A percentile compares a stretch with the other conserved stretches of the same genome.
Conservation (phyloP, 768 basidiomycete species). For the Podaxis pistillaris region DNA sequence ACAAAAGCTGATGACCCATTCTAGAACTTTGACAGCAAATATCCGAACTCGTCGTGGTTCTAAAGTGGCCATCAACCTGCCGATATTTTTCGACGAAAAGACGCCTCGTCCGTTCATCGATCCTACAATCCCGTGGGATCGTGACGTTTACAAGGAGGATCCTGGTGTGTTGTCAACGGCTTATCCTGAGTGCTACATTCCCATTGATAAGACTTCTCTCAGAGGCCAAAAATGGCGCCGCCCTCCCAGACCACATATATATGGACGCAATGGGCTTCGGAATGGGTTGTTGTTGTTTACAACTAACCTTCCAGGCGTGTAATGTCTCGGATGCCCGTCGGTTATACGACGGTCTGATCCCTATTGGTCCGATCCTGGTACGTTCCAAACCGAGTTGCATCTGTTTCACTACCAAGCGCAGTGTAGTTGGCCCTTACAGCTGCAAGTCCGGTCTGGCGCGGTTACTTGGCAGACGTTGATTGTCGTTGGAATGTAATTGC, state of each 20-base stretch:
- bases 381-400: slow-evolving; percentile 20
- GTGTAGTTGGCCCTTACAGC: slow-evolving; percentile 87
- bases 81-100: slow-evolving; percentile 83
- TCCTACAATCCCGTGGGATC: slow-evolving; percentile 87
- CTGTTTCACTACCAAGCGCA: slow-evolving; percentile 4
- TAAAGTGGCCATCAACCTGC: slow-evolving; percentile 94
- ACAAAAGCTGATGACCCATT: slow-evolving; percentile 11
- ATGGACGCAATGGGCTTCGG: slow-evolving; percentile 99
- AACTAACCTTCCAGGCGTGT: slow-evolving; percentile 96
- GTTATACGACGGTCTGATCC: slow-evolving; percentile 95
- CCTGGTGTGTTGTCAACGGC: slow-evolving; percentile 47
- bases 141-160: slow-evolving; percentile 83
- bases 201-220: slow-evolving; percentile 10
- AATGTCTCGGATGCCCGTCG: slow-evolving; percentile 89
- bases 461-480: slow-evolving; percentile 94
- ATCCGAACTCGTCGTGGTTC: slow-evolving; percentile 88
- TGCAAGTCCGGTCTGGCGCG: slow-evolving; percentile 92
- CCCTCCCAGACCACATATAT: slow-evolving; percentile 88
- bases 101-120: slow-evolving; percentile 92
- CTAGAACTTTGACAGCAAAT: slow-evolving; percentile 95
- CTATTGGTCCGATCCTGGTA: slow-evolving; percentile 94
- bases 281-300: slow-evolving; percentile 98
- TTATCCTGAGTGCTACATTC: neutral
- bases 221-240: slow-evolving; percentile 92
- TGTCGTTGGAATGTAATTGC: slow-evolving; percentile 99